phyloP scores from a whole-genome alignment of 768 basidiomycete genomes.

The Russula abietina region DNA sequence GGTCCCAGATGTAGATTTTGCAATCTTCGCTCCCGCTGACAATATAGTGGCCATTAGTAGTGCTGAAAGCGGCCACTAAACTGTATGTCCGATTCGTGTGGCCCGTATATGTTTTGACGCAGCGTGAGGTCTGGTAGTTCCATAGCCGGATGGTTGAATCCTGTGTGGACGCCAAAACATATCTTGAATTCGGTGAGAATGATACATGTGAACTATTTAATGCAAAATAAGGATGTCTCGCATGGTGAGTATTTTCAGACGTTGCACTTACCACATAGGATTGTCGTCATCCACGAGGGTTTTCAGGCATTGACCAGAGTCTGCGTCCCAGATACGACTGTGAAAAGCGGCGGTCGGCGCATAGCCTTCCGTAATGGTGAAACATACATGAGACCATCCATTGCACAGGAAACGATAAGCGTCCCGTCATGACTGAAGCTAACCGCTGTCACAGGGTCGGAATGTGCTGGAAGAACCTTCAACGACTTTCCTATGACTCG shows the following conservation, averaged over 20 bases:
- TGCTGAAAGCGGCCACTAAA: conserved; percentile 60
- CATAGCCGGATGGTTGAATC: conserved; percentile 93
- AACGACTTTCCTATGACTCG: conserved; percentile 61
- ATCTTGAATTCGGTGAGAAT: conserved; percentile 90
- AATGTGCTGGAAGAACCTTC: conserved; percentile 89
- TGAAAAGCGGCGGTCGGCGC: conserved; percentile 6
- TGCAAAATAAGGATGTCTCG: neutral
- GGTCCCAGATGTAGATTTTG: conserved; percentile 84
- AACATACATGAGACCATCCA: conserved; percentile 92
- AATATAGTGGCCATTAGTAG: conserved; percentile 59
- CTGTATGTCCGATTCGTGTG: conserved; percentile 85
- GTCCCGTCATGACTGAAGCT: conserved; percentile 94
- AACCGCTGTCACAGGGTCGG: conserved; percentile 93
- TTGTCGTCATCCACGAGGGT: conserved; percentile 96
- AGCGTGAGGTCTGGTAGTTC: conserved; percentile 87
- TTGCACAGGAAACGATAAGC: conserved; percentile 88
- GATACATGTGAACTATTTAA: conserved; percentile 67
- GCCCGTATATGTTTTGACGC: conserved; percentile 88
- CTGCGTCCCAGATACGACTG: conserved; percentile 96
- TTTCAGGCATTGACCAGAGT: conserved; percentile 96
- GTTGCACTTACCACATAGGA: conserved; percentile 66
- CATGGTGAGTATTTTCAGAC: neutral
- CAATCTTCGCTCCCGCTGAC: conserved; percentile 88
- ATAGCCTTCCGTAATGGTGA: neutral
- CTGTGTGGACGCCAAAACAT: conserved; percentile 85